Base-by-base conservation (phyloP, 495 filamentous ascomycete species). In the Pyrenopolyporus hunteri region DNA sequence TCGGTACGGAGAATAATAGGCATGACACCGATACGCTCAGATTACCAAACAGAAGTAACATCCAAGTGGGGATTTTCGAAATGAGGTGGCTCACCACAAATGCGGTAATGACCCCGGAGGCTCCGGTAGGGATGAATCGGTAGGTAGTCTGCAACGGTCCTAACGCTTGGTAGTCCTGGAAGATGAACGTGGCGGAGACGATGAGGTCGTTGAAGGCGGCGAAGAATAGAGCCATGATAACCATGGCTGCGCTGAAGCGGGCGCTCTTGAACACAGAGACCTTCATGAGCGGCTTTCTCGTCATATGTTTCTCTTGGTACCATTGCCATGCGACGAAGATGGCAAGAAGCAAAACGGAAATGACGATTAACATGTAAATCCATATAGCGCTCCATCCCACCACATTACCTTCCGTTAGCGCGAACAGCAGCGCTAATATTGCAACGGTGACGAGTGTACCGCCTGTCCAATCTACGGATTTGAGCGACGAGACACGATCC, bases 301-400 rank as follows among this genome's bases (percentile, higher is more conserved):
- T 59, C 13, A 64, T 74, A 13, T 71, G 71, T 9, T 69, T 73
- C 56, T 88, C 85, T 25, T 85, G 78, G 45, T 80, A 76, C 51
- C 74, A 75, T 60, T 92, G 86, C 88, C 88, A 91, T 29, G 77
- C 69, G 16, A 87, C 65, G 59, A 92, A 92, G 1, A 73, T 62
- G 0, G 59, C 75, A 4, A 90, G 76, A 3, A 90, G 68, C 7
- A 85, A 46, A 20, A 89, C 33, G 1, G 87, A 84, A 9, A 88
- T 72, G 16, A 86, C 79, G 32, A 92, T 83, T 3, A 91, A 70
- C 6, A 79, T 80, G 26, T 84, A 76, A 0, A 91, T 80, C 75
- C 87, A 91, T 3, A 84, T 80, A 0, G 83, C 87, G 14, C 68
- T 68, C 88, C 89, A 92, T 5, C 89, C 88, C 25, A 87, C 76